Base-by-base conservation (phyloP, 441 rosid genomes). In the Codiaeum variegatum region DNA sequence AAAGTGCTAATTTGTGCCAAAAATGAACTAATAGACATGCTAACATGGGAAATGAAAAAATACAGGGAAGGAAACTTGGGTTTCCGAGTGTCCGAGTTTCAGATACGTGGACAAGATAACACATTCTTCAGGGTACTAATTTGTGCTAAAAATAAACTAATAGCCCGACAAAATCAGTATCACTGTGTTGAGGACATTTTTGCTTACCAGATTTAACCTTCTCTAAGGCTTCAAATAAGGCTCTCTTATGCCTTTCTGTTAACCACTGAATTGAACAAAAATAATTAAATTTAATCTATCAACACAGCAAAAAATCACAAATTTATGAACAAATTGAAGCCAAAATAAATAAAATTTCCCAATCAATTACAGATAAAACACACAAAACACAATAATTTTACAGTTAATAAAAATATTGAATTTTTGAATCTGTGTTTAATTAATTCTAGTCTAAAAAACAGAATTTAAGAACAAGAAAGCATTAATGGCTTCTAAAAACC, bases 191-290 rank as follows among this genome's bases (percentile, higher is more conserved):
- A 11, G 16, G 28, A 40, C 63, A 26, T 24, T 1, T 40, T 6
- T 71, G 38, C 77, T 78, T 67, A 94, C 99, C 98, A 65, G 96
- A 76, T 88, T 94, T 94, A 74, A 94, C 82, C 88, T 92, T 94
- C 85, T 92, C 96, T 81, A 94, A 75, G 34, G 98, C 98, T 56
- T 92, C 98, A 16, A 80, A 90, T 70, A 94, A 80, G 67, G 97
- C 96, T 68, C 66, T 88, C 89, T 94, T 94, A 78, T 76, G 97
- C 77, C 83, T 84, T 29, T 88, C 91, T 62, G 92, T 84, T 55
- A 94, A 79, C 91, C 86, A 85, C 99, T 94, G 88, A 55, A 81
- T 70, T 71, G 42, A 47, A 9, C 49, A 49, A 11, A 40, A 16
- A 9, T 19, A 24, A 40, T 7, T 29, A 15, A 26, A 42, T 42